Percentiles rank a stretch among this genome's conserved stretches.
These are phyloP conservation scores for Fusarium anthophilum DNA, from an alignment of 2,329 filamentous ascomycete species.

Conservation along the genomic window DNA sequence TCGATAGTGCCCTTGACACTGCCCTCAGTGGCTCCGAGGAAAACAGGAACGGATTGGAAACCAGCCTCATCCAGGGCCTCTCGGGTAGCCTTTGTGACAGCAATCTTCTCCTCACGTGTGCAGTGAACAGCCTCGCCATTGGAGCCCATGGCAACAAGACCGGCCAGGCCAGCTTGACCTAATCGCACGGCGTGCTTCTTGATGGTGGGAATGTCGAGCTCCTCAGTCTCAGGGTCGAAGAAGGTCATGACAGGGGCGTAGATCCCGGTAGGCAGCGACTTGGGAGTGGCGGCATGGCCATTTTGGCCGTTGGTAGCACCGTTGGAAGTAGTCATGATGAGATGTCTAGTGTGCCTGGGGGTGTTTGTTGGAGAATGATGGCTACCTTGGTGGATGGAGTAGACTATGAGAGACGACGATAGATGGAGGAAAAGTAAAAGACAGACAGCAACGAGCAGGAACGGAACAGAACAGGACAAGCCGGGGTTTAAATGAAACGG, in stretches of 20 bases:
- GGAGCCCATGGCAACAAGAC: slow-evolving; percentile 87
- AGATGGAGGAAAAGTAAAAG: slow-evolving; percentile 9
- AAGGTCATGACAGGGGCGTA: slow-evolving; percentile 93
- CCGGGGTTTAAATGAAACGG: slow-evolving; percentile 27
- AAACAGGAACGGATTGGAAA: slow-evolving; percentile 78
- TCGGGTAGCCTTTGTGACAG: slow-evolving; percentile 79
- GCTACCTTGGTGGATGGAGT: neutral
- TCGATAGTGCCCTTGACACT: slow-evolving; percentile 84
- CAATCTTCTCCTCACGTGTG: slow-evolving; percentile 77
- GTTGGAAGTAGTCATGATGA: slow-evolving; percentile 41
- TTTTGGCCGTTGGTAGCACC: slow-evolving; percentile 35
- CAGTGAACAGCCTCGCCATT: slow-evolving; percentile 92
- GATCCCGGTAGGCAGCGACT: slow-evolving; percentile 79
- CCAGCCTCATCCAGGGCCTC: slow-evolving; percentile 85
- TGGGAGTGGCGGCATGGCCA: slow-evolving; percentile 48
- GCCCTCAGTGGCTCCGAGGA: slow-evolving; percentile 83
- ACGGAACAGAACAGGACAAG: neutral
- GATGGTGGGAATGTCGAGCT: slow-evolving; percentile 82
- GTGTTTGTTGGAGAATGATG: neutral
- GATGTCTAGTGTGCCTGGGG: neutral
- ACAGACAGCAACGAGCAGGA: slow-evolving; percentile 10
- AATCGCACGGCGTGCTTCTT: slow-evolving; percentile 84
- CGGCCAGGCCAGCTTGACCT: slow-evolving; percentile 79
- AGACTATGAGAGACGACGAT: neutral
- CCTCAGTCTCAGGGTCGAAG: slow-evolving; percentile 84